phyloP scores from a whole-genome alignment of 768 basidiomycete genomes.

The Trametes cubensis region DNA sequence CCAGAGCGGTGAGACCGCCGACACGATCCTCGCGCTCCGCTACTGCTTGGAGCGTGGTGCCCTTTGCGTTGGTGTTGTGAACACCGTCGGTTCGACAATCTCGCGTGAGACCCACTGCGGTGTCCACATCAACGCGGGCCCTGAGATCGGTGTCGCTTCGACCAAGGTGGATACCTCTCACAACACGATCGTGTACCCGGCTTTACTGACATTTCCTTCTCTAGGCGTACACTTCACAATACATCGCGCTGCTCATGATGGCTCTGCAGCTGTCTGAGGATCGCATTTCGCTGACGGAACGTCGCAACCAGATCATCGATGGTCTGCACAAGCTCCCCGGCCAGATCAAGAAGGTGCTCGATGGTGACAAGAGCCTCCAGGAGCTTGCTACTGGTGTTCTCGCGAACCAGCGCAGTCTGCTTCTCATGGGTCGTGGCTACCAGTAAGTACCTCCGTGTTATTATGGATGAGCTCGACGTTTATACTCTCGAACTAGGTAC shows the following conservation, averaged over 20 bases:
- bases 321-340: constrained; percentile 88
- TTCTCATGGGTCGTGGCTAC: constrained; percentile 98
- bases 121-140: constrained; percentile 99
- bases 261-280: constrained; percentile 98
- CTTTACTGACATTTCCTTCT: constrained; percentile 3
- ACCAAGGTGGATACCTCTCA: constrained; percentile 68
- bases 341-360: constrained; percentile 87
- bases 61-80: constrained; percentile 95
- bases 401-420: constrained; percentile 78
- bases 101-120: constrained; percentile 99
- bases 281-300: constrained; percentile 87
- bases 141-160: constrained; percentile 98
- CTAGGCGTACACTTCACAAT: constrained; percentile 97
- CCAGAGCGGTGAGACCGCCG: constrained; percentile 98
- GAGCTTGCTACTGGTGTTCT: constrained; percentile 80
- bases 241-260: constrained; percentile 97
- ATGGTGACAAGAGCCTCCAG: constrained; percentile 74
- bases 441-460: constrained; percentile 57
- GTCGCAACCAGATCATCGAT: constrained; percentile 91
- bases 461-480: background rate
- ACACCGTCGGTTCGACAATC: constrained; percentile 97
- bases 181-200: background rate
- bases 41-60: constrained; percentile 98
- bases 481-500: constrained; percentile 47
- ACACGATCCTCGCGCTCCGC: constrained; percentile 93